A percentile compares a stretch with the other conserved stretches of the same genome.
phyloP scores from a whole-genome alignment of 2,329 filamentous ascomycete species.

The Lomentospora prolificans region DNA sequence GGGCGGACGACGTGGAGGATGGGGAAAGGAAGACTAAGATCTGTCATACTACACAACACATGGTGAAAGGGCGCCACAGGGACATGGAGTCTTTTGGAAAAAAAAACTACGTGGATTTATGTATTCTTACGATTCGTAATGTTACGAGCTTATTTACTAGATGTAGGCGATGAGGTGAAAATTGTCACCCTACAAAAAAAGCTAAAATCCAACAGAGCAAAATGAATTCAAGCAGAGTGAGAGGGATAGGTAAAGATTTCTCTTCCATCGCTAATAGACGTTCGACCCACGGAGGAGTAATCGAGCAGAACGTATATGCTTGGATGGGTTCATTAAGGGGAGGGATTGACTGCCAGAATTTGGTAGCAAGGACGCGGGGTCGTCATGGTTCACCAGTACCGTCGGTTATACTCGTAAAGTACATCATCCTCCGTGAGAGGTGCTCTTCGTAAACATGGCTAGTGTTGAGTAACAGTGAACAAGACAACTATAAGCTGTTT shows the following conservation, averaged over 20 bases:
- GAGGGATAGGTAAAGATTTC: conserved; percentile 29
- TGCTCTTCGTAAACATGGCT: too few relatives aligned
- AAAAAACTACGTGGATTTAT: too few relatives aligned
- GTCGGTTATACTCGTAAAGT: too few relatives aligned
- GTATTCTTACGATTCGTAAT: neutral
- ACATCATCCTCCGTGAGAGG: too few relatives aligned
- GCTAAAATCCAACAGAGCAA: conserved; percentile 31
- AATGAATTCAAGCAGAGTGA: conserved; percentile 40
- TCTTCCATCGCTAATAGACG: conserved; percentile 47
- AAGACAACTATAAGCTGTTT: too few relatives aligned
- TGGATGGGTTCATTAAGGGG: conserved; percentile 31
- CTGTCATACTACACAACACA: too few relatives aligned
- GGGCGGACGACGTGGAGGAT: conserved; percentile 17
- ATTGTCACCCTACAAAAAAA: conserved; percentile 38
- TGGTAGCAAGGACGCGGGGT: too few relatives aligned
- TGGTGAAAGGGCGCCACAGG: too few relatives aligned
- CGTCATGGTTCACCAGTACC: too few relatives aligned
- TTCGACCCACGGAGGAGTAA: conserved; percentile 40
- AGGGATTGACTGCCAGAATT: too few relatives aligned
- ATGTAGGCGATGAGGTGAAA: neutral
- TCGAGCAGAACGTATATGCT: conserved; percentile 44
- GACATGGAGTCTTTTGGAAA: neutral
- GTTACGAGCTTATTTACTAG: neutral
- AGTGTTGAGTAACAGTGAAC: too few relatives aligned
- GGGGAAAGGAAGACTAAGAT: too few relatives aligned